A percentile compares a stretch with the other conserved stretches of the same genome.
phyloP scores from a whole-genome alignment of 371 early-diverging fungal species.

The Gilbertella persicaria region DNA sequence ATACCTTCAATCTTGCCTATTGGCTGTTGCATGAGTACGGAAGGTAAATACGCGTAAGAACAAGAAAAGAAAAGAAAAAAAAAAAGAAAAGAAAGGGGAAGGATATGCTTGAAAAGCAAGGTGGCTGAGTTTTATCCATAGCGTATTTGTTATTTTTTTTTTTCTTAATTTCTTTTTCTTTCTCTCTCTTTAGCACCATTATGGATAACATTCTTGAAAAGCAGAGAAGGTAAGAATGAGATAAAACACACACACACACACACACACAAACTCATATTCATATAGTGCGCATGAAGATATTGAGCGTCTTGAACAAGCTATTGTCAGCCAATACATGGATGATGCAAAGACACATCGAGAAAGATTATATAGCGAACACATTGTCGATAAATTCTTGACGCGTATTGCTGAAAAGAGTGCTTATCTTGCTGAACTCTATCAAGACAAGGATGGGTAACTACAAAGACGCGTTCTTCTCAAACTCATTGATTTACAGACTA shows the following conservation, averaged over 20 bases:
- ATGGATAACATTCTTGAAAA: conserved; percentile 75
- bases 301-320: conserved; percentile 89
- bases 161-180: background rate
- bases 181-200: too few species aligned
- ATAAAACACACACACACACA: background rate
- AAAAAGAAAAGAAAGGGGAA: background rate
- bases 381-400: conserved; percentile 72
- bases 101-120: too few species aligned
- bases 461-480: background rate
- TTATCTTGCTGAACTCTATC: conserved; percentile 64
- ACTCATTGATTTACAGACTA: conserved; percentile 31
- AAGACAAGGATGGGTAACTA: conserved; percentile 75
- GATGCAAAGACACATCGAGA: conserved; percentile 81
- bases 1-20: background rate
- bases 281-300: conserved; percentile 84
- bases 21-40: too few species aligned
- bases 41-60: too few species aligned
- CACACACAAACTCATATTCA: too few species aligned
- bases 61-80: background rate
- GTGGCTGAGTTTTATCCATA: conserved; percentile 8
- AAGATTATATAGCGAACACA: conserved; percentile 81
- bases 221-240: conserved; percentile 58
- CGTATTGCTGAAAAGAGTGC: conserved; percentile 70
- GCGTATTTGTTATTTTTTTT: too few species aligned
- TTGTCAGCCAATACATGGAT: conserved; percentile 79